Conservation (phyloP, 306 rosid species). For the Cucumis sativus region DNA sequence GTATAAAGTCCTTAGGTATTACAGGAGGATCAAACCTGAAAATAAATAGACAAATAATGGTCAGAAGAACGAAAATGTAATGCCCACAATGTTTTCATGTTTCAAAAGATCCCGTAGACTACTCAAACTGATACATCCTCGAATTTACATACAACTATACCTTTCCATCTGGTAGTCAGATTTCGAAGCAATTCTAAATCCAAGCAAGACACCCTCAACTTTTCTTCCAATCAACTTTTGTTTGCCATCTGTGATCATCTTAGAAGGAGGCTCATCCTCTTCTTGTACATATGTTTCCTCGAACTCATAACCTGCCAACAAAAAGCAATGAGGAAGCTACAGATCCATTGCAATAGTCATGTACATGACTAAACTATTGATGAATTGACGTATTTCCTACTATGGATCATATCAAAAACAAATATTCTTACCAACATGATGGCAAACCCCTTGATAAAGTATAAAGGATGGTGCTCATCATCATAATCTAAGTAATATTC, state of each 20-base stretch:
- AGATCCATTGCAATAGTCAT: neutral
- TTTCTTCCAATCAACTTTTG: slow-evolving; percentile 36
- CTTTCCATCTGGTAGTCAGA: slow-evolving; percentile 72
- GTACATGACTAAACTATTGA: neutral
- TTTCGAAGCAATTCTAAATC: slow-evolving; percentile 66
- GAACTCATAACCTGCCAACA: slow-evolving; percentile 48
- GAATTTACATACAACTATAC: slow-evolving; percentile 20
- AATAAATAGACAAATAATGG: slow-evolving; percentile 14
- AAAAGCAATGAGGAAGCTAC: neutral
- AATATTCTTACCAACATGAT: neutral
- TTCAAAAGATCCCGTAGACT: neutral
- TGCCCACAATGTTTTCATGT: neutral
- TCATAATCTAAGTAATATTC: neutral
- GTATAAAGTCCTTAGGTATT: slow-evolving; percentile 68
- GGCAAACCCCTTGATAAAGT: neutral
- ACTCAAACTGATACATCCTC: neutral
- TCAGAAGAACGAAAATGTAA: slow-evolving; percentile 4
- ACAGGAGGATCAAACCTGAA: slow-evolving; percentile 78
- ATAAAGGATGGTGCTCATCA: neutral
- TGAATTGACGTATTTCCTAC: neutral
- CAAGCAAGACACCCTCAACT: slow-evolving; percentile 47
- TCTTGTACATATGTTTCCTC: slow-evolving; percentile 72
- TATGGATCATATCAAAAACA: neutral
- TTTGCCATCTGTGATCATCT: slow-evolving; percentile 34
- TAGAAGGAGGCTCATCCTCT: slow-evolving; percentile 63